Evolutionary conservation across 148 eudicot genomes (phyloP), one percentile per base, ranked within the genome.

Genomic region (Cornus suecica): DNA sequence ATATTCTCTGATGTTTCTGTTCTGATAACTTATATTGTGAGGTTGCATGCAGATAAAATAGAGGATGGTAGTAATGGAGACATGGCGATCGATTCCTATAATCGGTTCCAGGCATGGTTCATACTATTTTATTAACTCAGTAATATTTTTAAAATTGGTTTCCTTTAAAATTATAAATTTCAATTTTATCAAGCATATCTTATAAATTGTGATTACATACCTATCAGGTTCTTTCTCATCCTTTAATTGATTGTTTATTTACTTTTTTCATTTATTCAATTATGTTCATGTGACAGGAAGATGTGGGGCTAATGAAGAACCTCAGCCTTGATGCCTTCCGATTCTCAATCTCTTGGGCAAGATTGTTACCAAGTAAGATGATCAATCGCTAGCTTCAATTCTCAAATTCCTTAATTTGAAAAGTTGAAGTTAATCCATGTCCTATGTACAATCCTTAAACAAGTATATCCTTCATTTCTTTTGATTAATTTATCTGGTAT

Each of bases 301-400:
- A 84, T 72, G 81, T 84, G 68, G 72, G 56, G 80, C 34, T 84
- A 51, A 75, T 84, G 82, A 84, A 81, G 80, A 68, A 84, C 41
- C 81, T 81, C 74, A 82, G 84, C 32, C 25, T 83, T 72, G 83
- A 77, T 74, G 74, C 80, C 37, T 83, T 76, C 66, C 76, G 86
- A 80, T 80, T 83, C 70, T 81, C 87, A n/a, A 75, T 84, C 29
- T 84, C 87, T 62, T 84, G 87, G 87, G 24, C 87, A 23, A 29
- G 87, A 25, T 15, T 84, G 16, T 68, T 84, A 65, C 87, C 87
- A 37, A 70, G 87, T 81, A 84, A 65, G 77, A 45, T 69, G 10
- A 23, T 26, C 42, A 0, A 37, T 37, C 42, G 9, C 42, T 37
- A 0, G 42, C 42, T 37, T 37, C 42, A 37, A 37, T 37, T 37